Evolutionary conservation across 176 grass and related monocot genomes (phyloP).

Genomic region (Typha latifolia): DNA sequence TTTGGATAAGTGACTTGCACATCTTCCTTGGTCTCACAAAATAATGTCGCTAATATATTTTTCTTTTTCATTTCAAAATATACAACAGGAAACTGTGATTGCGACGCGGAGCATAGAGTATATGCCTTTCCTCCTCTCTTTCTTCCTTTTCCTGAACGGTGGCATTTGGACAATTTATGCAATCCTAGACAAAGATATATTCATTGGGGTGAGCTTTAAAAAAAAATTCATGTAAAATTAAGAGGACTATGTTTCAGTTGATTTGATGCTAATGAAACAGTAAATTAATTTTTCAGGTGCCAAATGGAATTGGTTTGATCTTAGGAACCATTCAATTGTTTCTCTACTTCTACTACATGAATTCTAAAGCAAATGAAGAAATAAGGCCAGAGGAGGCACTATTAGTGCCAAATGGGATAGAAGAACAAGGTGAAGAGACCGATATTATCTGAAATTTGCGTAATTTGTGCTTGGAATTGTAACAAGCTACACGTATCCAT

Average conservation of each 20-base stretch:
- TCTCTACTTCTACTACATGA: slow-evolving; percentile 41
- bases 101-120: slow-evolving; percentile 58
- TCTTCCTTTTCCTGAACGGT: slow-evolving; percentile 78
- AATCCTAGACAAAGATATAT: slow-evolving; percentile 52
- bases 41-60: background rate
- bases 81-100: slow-evolving; percentile 42
- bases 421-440: too few relatives aligned
- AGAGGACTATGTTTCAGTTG: too few relatives aligned
- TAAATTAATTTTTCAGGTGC: slow-evolving; percentile 27
- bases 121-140: slow-evolving; percentile 81
- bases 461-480: too few relatives aligned
- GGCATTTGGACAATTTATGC: slow-evolving; percentile 62
- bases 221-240: too few relatives aligned
- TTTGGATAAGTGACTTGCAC: too few relatives aligned
- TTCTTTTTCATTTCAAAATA: slow-evolving; percentile 8
- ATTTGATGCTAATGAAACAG: too few relatives aligned
- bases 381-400: background rate
- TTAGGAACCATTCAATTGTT: slow-evolving; percentile 51
- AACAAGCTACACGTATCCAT: too few relatives aligned
- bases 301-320: slow-evolving; percentile 61
- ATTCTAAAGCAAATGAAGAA: slow-evolving; percentile 20
- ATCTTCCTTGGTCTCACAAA: too few relatives aligned
- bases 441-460: too few relatives aligned
- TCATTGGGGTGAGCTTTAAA: slow-evolving; percentile 46
- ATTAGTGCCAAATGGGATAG: too few relatives aligned